phyloP scores from a whole-genome alignment of 225 moss, liverwort and hornwort species.

The Climacium dendroides region DNA sequence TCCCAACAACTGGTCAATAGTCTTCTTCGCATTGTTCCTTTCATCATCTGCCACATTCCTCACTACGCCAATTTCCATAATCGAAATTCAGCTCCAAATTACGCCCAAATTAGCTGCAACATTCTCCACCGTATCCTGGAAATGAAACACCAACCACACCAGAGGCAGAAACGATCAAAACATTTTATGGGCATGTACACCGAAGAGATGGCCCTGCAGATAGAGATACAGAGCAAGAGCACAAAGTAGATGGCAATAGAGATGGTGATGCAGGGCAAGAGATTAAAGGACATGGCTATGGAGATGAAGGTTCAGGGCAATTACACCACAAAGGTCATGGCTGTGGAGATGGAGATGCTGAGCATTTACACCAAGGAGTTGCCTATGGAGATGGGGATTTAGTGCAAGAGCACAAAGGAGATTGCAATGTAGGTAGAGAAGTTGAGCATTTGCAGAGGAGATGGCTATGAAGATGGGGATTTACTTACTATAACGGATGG shows the following conservation, averaged over 20 bases:
- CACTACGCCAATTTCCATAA: background rate
- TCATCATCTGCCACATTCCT: background rate
- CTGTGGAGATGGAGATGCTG: background rate
- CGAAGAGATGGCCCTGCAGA: background rate
- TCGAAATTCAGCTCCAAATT: constrained; percentile 2
- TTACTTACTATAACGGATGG: background rate
- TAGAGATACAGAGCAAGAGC: background rate
- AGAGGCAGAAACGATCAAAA: too few species aligned
- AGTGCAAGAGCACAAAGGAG: background rate
- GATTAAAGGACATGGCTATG: background rate
- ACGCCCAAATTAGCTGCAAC: background rate
- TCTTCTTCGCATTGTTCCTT: background rate
- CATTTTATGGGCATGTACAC: background rate
- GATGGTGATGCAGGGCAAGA: background rate
- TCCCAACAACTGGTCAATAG: background rate
- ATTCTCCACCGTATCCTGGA: background rate
- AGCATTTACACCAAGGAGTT: background rate
- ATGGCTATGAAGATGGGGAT: background rate
- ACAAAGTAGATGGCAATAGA: background rate
- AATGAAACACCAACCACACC: background rate
- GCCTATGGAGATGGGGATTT: background rate
- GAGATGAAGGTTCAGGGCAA: background rate
- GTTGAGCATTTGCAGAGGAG: background rate
- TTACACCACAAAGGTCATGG: background rate
- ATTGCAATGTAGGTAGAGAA: background rate